Evolutionary conservation across 441 rosid genomes (phyloP), one percentile per base, ranked within the genome.

Genomic region (Viola pubescens): DNA sequence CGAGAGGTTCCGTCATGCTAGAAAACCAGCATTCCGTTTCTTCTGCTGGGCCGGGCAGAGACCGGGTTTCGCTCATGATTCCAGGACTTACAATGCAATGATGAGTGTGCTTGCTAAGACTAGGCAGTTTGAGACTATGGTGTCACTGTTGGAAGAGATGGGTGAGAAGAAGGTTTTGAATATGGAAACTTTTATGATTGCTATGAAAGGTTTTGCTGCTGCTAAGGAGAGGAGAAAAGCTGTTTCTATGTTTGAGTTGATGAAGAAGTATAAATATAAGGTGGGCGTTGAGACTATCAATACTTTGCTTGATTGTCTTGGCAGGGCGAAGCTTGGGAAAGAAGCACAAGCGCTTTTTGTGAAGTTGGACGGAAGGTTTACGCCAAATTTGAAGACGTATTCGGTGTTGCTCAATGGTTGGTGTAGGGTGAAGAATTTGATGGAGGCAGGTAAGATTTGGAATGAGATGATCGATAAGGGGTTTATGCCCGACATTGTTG

Each of bases 141-240:
- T 89, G 58, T 84, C 85, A 0, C 41, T 89, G 87, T 85, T 89
- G 6, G 94, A 87, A 64, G 98, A 89, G 69, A 92, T 92, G 94
- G 94, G 90, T 39, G 70, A 42, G 7, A 78, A 83, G 61, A 82
- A 81, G 54, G 49, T 82, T 41, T 61, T 87, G 79, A 81, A 79
- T 0, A 76, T 84, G 86, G 92, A 87, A 3, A 81, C 96, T 0
- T 89, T 87, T 77, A 66, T 64, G 52, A 87, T 86, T 37, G 84
- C 85, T 3, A 83, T 87, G 51, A 82, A 81, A 62, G 91, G 85
- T 56, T 89, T 92, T 61, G 96, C 92, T 44, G 86, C 87, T 54
- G 84, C 96, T 0, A 89, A 86, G 67, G 97, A 92, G 88, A 83
- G 94, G 79, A 83, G 86, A 77, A 92, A 92, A 71, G 89, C 92